These are phyloP conservation scores for Verticillium alfalfae DNA, from an alignment of 2,329 filamentous ascomycete genomes.

Conservation along the genomic window DNA sequence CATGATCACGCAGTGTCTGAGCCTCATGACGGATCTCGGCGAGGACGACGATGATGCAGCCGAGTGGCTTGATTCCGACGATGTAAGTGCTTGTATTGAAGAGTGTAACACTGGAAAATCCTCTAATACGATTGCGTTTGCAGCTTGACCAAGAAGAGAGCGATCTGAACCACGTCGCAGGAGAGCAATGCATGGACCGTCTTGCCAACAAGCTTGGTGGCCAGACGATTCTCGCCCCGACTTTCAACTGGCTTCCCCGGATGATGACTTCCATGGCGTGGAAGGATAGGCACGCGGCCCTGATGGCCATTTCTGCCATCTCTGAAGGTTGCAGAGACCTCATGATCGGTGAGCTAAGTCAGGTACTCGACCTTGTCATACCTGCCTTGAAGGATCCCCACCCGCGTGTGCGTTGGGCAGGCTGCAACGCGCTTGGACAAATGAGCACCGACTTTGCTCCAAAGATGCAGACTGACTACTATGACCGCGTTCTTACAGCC, in stretches of 20 bases:
- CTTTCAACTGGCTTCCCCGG: slow-evolving; percentile 91
- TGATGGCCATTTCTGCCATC: slow-evolving; percentile 98
- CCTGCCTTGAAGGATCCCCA: slow-evolving; percentile 86
- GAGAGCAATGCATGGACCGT: slow-evolving; percentile 97
- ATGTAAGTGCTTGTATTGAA: slow-evolving; percentile 49
- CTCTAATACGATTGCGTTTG: neutral
- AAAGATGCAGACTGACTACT: slow-evolving; percentile 96
- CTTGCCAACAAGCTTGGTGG: slow-evolving; percentile 96
- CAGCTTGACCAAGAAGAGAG: slow-evolving; percentile 92
- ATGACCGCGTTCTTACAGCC: slow-evolving; percentile 77
- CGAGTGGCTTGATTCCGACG: slow-evolving; percentile 90
- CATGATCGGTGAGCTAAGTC: slow-evolving; percentile 91
- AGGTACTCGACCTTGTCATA: slow-evolving; percentile 91
- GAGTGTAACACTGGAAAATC: neutral
- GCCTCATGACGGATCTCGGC: slow-evolving; percentile 95
- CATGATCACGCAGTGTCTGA: slow-evolving; percentile 98
- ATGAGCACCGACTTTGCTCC: slow-evolving; percentile 99
- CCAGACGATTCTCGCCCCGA: slow-evolving; percentile 84
- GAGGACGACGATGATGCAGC: slow-evolving; percentile 89
- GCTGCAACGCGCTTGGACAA: slow-evolving; percentile 96
- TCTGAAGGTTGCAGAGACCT: slow-evolving; percentile 94
- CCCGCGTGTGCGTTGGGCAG: slow-evolving; percentile 91
- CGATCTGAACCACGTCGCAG: slow-evolving; percentile 94
- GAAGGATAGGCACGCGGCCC: slow-evolving; percentile 90
- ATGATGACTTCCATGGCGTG: slow-evolving; percentile 97